phyloP scores from a whole-genome alignment of 805 yeast species.

The Ogataea ganodermae region DNA sequence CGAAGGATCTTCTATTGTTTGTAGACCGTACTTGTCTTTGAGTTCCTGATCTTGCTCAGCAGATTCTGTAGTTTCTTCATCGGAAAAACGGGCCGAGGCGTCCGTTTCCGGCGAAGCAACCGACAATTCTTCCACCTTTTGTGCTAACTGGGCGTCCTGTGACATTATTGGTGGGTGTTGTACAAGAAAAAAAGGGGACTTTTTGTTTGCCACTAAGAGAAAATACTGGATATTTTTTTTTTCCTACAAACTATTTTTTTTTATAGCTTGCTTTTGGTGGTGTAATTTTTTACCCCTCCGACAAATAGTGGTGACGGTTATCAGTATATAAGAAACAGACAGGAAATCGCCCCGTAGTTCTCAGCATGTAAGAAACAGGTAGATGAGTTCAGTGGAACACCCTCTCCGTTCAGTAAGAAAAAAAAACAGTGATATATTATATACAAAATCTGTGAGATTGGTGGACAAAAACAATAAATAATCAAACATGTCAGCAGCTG shows the following conservation, averaged over 20 bases:
- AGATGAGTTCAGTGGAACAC: neutral
- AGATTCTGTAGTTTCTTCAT: constrained; percentile 9
- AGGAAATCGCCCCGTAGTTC: too few species aligned
- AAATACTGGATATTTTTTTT: neutral
- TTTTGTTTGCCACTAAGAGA: neutral
- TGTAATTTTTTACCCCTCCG: neutral
- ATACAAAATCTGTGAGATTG: constrained; percentile 7
- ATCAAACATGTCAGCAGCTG: constrained; percentile 7
- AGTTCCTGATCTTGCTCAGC: constrained; percentile 17
- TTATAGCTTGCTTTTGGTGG: neutral
- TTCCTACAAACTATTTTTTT: neutral
- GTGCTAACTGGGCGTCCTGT: neutral
- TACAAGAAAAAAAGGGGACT: neutral
- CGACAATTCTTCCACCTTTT: neutral
- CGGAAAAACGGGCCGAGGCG: constrained; percentile 9
- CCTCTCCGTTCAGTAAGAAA: neutral
- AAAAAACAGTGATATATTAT: constrained; percentile 5
- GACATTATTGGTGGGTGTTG: neutral
- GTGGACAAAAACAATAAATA: constrained; percentile 7
- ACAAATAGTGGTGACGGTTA: neutral
- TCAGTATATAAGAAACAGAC: neutral
- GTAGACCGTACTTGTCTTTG: constrained; percentile 32
- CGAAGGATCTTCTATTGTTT: constrained; percentile 40
- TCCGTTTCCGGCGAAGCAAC: neutral
- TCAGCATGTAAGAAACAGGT: neutral